Evolutionary conservation across 169 alveolate species (phyloP), one percentile per base, ranked within the genome.

Genomic region (Plasmodium ovale): DNA sequence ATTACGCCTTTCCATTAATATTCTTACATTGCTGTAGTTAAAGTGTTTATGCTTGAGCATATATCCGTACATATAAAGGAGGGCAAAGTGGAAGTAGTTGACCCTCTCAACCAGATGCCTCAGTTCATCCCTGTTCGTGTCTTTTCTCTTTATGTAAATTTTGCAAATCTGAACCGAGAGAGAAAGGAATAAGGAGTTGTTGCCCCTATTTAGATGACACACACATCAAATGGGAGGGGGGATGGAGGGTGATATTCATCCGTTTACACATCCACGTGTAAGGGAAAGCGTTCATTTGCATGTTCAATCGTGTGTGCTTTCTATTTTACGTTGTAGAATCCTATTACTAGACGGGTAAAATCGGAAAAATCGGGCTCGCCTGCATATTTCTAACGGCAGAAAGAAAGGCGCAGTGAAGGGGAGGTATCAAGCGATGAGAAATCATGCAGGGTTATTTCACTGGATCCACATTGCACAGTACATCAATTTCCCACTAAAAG

Each of bases 321-420:
- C 2, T 37, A 29, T 0, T 49, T 62, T 77, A 77, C 89, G 31
- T 77, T 62, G 39, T 77, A 77, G 33, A 62, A 77, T 27, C 89
- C 89, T 2, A 35, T 77, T 58, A 77, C 29, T 27, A 77, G 14
- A n/a, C 89, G 37, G 16, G 89, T 64, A 69, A 77, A 77, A 37
- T 77, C 89, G 27, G 89, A 77, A 27, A 77, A 77, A 23, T 77
- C 89, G 0, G 89, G 89, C 21, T 77, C 89, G 5, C 89, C 89
- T 14, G 89, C 31, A 23, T 60, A 77, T 77, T 77, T 77, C 89
- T 77, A 42, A 42, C 12, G 19, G 21, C 9, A 3, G 21, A 25
- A 35, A 59, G 31, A 56, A 9, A 39, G n/a, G 39, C 5, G 37
- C 3, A 3, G 7, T 44, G 53, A 65, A 12, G 33, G 10, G 12